Evolutionary conservation across 1,284 basidiomycete species (phyloP), one percentile per base, ranked within the genome.

Genomic region (Wolfiporia cocos): DNA sequence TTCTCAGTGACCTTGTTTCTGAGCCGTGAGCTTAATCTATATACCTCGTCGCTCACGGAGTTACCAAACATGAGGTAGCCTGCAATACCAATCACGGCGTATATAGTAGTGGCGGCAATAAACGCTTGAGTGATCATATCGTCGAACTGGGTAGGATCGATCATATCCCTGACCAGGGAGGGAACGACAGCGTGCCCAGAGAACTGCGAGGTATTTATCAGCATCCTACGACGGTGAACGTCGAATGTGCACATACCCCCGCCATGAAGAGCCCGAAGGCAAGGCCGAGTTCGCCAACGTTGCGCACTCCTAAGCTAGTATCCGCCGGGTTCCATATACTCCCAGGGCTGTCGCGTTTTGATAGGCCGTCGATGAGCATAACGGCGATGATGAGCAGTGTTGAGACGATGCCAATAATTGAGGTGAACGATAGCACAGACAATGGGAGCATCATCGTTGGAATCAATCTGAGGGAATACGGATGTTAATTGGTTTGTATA

Each of bases 31-130:
- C 1, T 5, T 44, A 15, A 28, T 17, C 15, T 14, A 28, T n/a
- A 73, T 53, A 89, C 87, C 71, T 95, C 92, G 49, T 92, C 90
- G 51, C 79, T 81, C 41, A 95, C 90, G 20, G 59, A 55, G 49
- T 77, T 70, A 14, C 92, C 93, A 57, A 94, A 94, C 93, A 97
- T 97, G 17, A 90, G 64, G 53, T 96, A 97, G 1, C 94, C 94
- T 12, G 82, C 81, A 40, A 78, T 81, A 11, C 91, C 94, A 41
- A 95, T 87, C 6, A 86, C 51, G 17, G 83, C 71, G 51, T 94
- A 94, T 26, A 95, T 71, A 24, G 73, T 66, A 0, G 89, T 92
- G 1, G 94, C 84, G 28, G 87, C 73, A 64, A 81, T 78, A 53
- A 88, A 94, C n/a, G 91, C 90, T 61, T 78, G 78, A 53, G 89